A percentile compares a stretch with the other conserved stretches of the same genome.
Evolutionary conservation across 805 yeast genomes (phyloP).

Genomic region (Ogataea allantospora): DNA sequence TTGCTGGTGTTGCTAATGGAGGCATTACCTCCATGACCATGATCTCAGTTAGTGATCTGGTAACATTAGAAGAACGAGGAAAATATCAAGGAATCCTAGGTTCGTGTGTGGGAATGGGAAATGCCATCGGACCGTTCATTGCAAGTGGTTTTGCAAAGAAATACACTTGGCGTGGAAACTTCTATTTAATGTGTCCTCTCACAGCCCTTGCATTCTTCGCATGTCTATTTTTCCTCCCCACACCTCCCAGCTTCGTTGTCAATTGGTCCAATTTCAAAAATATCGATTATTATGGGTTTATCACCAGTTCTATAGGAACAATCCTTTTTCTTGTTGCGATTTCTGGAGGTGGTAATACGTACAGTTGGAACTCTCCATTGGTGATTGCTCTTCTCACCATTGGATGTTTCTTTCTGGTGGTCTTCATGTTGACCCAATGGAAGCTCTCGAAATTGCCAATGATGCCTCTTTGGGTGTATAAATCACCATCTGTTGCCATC

Average conservation of each 20-base stretch:
- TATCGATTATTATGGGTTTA: constrained; percentile 54
- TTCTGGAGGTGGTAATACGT: constrained; percentile 60
- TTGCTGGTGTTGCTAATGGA: constrained; percentile 57
- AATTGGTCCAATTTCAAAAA: constrained; percentile 39
- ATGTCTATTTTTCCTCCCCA: constrained; percentile 36
- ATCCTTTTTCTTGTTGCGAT: constrained; percentile 54
- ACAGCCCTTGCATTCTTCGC: constrained; percentile 34
- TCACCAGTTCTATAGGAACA: constrained; percentile 45
- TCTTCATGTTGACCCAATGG: constrained; percentile 51
- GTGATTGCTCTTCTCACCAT: constrained; percentile 41
- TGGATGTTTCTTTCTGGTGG: constrained; percentile 41
- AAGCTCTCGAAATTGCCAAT: constrained; percentile 49
- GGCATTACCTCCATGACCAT: constrained; percentile 50
- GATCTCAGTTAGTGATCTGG: constrained; percentile 55
- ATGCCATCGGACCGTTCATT: constrained; percentile 54
- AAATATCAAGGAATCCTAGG: constrained; percentile 58
- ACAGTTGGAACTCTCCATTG: constrained; percentile 50
- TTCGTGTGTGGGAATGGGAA: constrained; percentile 49
- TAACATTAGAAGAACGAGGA: constrained; percentile 52
- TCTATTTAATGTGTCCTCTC: constrained; percentile 46
- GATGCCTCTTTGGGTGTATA: constrained; percentile 50
- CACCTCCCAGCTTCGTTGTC: constrained; percentile 32
- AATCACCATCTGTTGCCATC: constrained; percentile 34
- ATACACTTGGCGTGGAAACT: constrained; percentile 52
- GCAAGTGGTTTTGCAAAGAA: constrained; percentile 48